Base-by-base conservation (phyloP, 495 filamentous ascomycete genomes). In the Daldinia concentrica region DNA sequence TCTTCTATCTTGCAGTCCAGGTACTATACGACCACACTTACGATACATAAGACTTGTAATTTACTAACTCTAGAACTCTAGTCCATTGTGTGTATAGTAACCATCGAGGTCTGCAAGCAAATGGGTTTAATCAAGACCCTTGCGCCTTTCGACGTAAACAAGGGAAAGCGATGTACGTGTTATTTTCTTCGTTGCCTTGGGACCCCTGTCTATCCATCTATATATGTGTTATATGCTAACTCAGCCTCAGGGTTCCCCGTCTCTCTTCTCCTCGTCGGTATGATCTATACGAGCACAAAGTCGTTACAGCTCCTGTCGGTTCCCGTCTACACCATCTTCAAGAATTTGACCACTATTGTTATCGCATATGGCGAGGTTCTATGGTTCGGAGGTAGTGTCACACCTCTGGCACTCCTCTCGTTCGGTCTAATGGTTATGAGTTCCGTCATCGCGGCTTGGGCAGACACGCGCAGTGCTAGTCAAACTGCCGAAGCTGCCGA, bases 321-420 rank as follows among this genome's bases (percentile, higher is more conserved):
- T 58, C 95, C 95, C 12, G 95, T 99, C 4, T 99, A 99, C 84
- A 99, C 95, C 57, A 99, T 99, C 80, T 99, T 99, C 88, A 99
- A 99, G 87, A 99, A 99, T 80, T 80, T 99, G 84, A 98, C 95
- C 57, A 99, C 95, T 80, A 99, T 99, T 73, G 88, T 98, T 37
- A 98, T 98, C 76, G 95, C 95, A 57, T 99, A 99, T 76, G 95
- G 95, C 66, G 95, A 99, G 83, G 95, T 99, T 29, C 86, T 99
- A 64, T 99, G 95, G 95, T 99, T 99, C 77, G 95, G 95, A 68
- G 95, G 95, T 77, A 93, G 91, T 43, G 95, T 99, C 43, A 93
- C 91, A 36, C 84, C 88, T 14, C 88, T 97, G 82, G 90, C 94
- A 3, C 87, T 99, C 17, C 92, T 98, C 79, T 97, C 95, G 17